Percentiles rank a stretch among this genome's conserved stretches.
Conservation (phyloP, 1,139 yeast genomes). For the Taphrina sp. region DNA sequence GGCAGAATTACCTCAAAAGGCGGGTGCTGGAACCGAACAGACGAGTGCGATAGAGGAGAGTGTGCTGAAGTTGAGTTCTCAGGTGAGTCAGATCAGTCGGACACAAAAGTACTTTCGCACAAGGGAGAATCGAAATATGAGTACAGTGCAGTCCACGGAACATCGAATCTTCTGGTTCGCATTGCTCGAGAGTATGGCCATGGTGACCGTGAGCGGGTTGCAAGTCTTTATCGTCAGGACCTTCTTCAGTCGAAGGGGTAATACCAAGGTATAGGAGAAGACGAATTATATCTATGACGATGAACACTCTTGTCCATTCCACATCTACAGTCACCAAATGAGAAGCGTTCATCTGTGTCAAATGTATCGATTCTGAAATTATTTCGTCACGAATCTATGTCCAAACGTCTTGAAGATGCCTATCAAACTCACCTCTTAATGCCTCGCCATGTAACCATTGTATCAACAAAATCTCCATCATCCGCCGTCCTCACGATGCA, state of each 20-base stretch:
- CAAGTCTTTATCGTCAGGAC: conserved; percentile 83
- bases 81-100: conserved; percentile 63
- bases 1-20: conserved; percentile 59
- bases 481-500: too few relatives aligned
- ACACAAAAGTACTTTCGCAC: conserved; percentile 68
- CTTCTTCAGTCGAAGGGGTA: conserved; percentile 57
- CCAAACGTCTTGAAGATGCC: too few relatives aligned
- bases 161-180: conserved; percentile 84
- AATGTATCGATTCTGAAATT: too few relatives aligned
- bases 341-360: too few relatives aligned
- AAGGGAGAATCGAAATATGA: conserved; percentile 88
- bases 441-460: too few relatives aligned
- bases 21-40: conserved; percentile 60
- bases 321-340: too few relatives aligned
- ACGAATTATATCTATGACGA: not conserved
- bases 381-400: too few relatives aligned
- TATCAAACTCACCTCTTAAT: too few relatives aligned
- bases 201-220: conserved; percentile 80
- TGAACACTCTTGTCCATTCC: too few relatives aligned
- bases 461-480: too few relatives aligned
- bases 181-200: conserved; percentile 71
- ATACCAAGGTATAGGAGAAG: conserved; percentile 48
- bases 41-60: conserved; percentile 45
- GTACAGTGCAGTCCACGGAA: conserved; percentile 86
- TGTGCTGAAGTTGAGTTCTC: conserved; percentile 63